phyloP scores from a whole-genome alignment of 225 moss, liverwort and hornwort genomes.

The Marchantia paleacea region DNA sequence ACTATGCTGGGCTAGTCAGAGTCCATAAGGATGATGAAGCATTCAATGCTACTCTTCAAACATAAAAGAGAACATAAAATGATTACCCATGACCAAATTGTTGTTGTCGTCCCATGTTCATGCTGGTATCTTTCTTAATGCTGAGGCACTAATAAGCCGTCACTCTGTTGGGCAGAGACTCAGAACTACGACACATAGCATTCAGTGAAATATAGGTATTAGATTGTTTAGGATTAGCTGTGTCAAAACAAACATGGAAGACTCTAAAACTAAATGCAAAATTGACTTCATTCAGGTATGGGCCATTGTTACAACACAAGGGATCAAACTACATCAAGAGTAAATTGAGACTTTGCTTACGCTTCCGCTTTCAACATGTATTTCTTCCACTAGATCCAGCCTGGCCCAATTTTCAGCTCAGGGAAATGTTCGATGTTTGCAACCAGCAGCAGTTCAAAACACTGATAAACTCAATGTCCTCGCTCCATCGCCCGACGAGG shows the following conservation, averaged over 20 bases:
- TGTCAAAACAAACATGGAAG: too few species aligned
- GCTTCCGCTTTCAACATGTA: conserved; percentile 73
- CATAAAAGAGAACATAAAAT: neutral
- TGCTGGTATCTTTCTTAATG: conserved; percentile 86
- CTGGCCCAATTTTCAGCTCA: conserved; percentile 83
- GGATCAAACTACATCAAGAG: neutral
- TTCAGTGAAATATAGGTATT: neutral
- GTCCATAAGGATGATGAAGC: neutral
- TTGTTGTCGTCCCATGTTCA: conserved; percentile 94
- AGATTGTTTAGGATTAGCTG: too few species aligned
- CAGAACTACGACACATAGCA: neutral
- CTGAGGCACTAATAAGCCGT: conserved; percentile 16
- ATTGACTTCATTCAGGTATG: neutral
- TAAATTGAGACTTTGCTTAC: conserved; percentile 31
- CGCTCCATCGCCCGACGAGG: conserved; percentile 86
- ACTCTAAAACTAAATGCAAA: neutral
- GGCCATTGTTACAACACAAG: too few species aligned
- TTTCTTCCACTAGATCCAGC: conserved; percentile 95
- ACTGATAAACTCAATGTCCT: conserved; percentile 95
- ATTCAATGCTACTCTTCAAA: neutral
- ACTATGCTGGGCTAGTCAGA: neutral
- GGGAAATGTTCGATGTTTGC: conserved; percentile 96
- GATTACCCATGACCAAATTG: conserved; percentile 70
- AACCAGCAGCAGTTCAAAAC: conserved; percentile 80
- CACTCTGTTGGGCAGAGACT: neutral